Evolutionary conservation across 768 basidiomycete genomes (phyloP).

Genomic region (Heimioporus sp.): DNA sequence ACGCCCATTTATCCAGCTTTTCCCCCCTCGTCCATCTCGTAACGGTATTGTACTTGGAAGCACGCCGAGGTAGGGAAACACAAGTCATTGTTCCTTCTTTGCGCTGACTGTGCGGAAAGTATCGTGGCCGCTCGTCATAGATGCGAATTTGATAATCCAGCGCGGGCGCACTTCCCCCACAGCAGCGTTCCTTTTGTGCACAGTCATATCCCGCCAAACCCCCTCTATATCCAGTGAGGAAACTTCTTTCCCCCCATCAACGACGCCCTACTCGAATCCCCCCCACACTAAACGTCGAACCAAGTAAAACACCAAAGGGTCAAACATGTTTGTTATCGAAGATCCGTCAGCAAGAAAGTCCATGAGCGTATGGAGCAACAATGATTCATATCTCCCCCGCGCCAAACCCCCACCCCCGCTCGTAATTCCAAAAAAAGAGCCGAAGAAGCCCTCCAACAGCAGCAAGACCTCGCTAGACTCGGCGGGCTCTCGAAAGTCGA

Average conservation of each 20-base stretch:
- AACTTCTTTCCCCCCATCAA: too few relatives aligned
- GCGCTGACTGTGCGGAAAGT: constrained; percentile 5
- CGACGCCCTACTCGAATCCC: too few relatives aligned
- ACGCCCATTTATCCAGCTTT: not conserved
- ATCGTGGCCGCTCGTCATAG: not conserved
- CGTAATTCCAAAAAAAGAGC: constrained; percentile 8
- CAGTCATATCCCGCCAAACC: not conserved
- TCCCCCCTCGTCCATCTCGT: not conserved
- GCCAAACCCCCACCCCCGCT: constrained; percentile 19
- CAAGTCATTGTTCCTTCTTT: not conserved
- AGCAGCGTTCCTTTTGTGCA: not conserved
- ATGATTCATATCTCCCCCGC: constrained; percentile 21
- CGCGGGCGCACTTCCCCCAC: not conserved
- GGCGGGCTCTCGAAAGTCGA: too few relatives aligned
- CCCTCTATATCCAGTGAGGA: not conserved
- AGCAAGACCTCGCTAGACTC: too few relatives aligned
- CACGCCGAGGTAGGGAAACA: constrained; percentile 6
- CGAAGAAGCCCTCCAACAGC: constrained; percentile 1
- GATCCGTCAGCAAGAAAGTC: too few relatives aligned
- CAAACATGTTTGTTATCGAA: too few relatives aligned
- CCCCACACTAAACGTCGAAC: too few relatives aligned
- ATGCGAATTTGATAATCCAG: not conserved
- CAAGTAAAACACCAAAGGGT: too few relatives aligned
- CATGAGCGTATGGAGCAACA: constrained; percentile 6
- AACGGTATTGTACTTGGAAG: not conserved